Percentiles rank a stretch among this genome's conserved stretches.
Evolutionary conservation across 305 asterid genomes (phyloP).

Genomic region (Fraxinus floribunda): DNA sequence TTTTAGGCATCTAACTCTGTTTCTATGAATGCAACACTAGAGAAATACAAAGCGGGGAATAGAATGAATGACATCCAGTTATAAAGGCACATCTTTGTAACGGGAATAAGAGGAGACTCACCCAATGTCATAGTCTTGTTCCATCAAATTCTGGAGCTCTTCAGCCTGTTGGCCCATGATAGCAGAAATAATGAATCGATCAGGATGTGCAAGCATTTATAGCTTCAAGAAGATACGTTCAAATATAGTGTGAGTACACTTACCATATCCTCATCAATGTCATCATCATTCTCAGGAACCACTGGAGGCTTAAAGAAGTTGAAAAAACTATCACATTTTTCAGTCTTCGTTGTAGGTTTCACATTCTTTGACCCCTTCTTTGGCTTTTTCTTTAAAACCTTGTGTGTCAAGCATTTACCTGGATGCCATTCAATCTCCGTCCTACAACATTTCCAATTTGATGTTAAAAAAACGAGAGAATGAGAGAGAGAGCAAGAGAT

Average conservation of each 20-base stretch:
- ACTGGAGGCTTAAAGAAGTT: conserved; percentile 41
- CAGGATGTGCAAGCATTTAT: not conserved
- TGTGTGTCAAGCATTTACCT: conserved; percentile 60
- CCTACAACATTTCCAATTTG: conserved; percentile 32
- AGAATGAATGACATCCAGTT: not conserved
- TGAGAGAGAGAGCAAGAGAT: not conserved
- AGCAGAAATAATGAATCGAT: not conserved
- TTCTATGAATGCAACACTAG: not conserved
- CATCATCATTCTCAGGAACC: conserved; percentile 64
- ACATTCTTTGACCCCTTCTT: conserved; percentile 62
- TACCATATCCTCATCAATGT: conserved; percentile 69
- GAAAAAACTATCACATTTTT: not conserved
- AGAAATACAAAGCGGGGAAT: not conserved
- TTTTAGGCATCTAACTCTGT: not conserved
- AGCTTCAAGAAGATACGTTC: not conserved
- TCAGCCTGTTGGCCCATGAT: conserved; percentile 52
- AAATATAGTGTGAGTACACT: conserved; percentile 13
- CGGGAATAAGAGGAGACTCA: conserved; percentile 26
- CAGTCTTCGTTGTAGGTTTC: conserved; percentile 47
- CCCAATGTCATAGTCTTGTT: conserved; percentile 83
- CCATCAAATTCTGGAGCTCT: conserved; percentile 73
- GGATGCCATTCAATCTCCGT: conserved; percentile 67
- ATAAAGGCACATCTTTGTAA: not conserved
- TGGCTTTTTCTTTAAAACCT: conserved; percentile 63
- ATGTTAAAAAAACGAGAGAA: not conserved